Percentiles rank a stretch among this genome's conserved stretches.
These are phyloP conservation scores for Incumbomyces lentus DNA, from an alignment of 2,329 filamentous ascomycete species.

Conservation along the genomic window DNA sequence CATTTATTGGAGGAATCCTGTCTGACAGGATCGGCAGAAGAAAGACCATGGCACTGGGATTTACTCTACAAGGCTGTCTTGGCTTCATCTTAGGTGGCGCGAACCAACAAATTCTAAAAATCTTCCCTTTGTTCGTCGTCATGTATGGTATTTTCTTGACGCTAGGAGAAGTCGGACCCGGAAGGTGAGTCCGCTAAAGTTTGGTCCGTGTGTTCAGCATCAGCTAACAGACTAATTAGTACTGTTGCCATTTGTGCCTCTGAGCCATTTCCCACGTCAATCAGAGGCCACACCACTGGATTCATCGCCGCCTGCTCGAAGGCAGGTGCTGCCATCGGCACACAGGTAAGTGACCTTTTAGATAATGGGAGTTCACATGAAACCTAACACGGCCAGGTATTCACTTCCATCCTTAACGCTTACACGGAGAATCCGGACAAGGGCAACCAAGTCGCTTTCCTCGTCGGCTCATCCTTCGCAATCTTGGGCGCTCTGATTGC, in stretches of 20 bases:
- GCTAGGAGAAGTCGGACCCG: conserved; percentile 42
- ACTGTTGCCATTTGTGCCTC: conserved; percentile 29
- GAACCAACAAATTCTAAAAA: conserved; percentile 32
- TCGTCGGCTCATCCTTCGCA: conserved; percentile 43
- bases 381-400: conserved; percentile 17
- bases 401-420: conserved; percentile 40
- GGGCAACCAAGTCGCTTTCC: conserved; percentile 41
- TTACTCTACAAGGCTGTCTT: conserved; percentile 34
- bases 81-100: conserved; percentile 45
- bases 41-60: conserved; percentile 43
- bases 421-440: conserved; percentile 30
- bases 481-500: conserved; percentile 36
- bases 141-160: conserved; percentile 43
- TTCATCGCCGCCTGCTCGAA: conserved; percentile 40
- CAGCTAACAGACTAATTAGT: too few species aligned
- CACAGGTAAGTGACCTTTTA: conserved; percentile 26
- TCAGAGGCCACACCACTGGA: conserved; percentile 42
- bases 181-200: conserved; percentile 23
- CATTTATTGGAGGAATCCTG: conserved; percentile 38
- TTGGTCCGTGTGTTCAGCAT: too few species aligned
- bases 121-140: conserved; percentile 43
- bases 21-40: conserved; percentile 41
- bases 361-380: too few species aligned
- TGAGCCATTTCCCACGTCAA: conserved; percentile 42
- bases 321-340: conserved; percentile 42